Evolutionary conservation across 208 protist species (phyloP).

Genomic region (Leishmania arabica): DNA sequence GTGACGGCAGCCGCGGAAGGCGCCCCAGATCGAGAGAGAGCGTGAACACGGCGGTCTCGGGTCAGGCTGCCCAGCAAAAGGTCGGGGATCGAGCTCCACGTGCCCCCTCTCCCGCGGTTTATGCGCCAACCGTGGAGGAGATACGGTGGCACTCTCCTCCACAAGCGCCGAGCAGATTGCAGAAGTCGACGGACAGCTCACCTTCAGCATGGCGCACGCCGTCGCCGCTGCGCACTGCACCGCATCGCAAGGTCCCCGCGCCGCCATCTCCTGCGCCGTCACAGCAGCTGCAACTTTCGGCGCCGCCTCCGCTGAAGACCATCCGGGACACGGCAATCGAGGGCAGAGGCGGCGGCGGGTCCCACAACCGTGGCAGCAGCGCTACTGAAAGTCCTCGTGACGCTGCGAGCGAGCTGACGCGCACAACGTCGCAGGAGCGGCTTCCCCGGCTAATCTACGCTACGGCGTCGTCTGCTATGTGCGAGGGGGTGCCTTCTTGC

Average conservation of each 20-base stretch:
- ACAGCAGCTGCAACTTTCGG: no score
- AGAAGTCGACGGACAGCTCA: neutral
- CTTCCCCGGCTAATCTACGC: neutral
- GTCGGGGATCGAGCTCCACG: neutral
- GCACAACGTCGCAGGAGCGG: neutral
- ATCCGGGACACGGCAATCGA: neutral
- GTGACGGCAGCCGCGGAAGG: neutral
- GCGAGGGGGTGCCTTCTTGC: neutral
- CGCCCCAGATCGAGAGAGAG: neutral
- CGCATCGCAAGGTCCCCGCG: neutral
- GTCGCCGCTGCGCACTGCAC: constrained; percentile 19
- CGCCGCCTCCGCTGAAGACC: neutral
- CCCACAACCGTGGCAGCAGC: neutral
- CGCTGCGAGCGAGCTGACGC: neutral
- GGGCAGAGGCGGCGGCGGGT: neutral
- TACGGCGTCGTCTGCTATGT: neutral
- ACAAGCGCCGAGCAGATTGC: neutral
- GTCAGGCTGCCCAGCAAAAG: neutral
- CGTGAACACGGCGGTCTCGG: constrained; percentile 7
- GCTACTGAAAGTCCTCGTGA: neutral
- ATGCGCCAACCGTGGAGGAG: neutral
- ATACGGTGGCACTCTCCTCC: neutral
- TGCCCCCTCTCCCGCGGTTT: neutral
- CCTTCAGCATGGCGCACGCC: constrained; percentile 6
- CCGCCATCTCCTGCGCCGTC: neutral